These are phyloP conservation scores for Aspergillus terreus DNA, from an alignment of 2,329 filamentous ascomycete genomes.

Conservation along the genomic window DNA sequence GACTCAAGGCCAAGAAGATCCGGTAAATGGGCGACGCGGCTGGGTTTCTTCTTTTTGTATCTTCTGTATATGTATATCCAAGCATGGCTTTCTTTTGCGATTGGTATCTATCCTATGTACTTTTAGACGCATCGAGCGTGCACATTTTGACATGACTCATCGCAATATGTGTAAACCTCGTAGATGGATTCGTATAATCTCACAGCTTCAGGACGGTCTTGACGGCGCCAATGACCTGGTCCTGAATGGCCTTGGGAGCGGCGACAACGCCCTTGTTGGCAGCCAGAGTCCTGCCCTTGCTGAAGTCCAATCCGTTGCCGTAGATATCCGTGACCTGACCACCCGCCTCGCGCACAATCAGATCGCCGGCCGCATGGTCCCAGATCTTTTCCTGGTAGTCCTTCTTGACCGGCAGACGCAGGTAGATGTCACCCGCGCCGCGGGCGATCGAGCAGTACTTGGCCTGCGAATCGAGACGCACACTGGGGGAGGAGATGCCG, in stretches of 20 bases:
- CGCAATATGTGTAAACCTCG: slow-evolving; percentile 9
- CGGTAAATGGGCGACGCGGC: slow-evolving; percentile 55
- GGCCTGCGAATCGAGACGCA: slow-evolving; percentile 95
- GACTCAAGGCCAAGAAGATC: slow-evolving; percentile 96
- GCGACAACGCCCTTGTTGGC: slow-evolving; percentile 94
- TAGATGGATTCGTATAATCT: slow-evolving; percentile 14
- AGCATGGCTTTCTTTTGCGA: slow-evolving; percentile 19
- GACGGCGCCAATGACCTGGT: slow-evolving; percentile 73
- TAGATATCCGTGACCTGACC: slow-evolving; percentile 86
- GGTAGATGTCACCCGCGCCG: slow-evolving; percentile 90
- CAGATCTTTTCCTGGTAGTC: slow-evolving; percentile 99
- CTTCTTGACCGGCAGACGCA: slow-evolving; percentile 78
- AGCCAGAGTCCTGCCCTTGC: slow-evolving; percentile 76
- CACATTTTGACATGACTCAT: slow-evolving; percentile 15
- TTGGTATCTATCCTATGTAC: slow-evolving; percentile 34
- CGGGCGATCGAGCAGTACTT: slow-evolving; percentile 96
- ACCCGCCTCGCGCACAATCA: slow-evolving; percentile 91
- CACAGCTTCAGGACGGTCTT: slow-evolving; percentile 66
- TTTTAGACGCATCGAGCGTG: slow-evolving; percentile 30
- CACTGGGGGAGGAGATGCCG: slow-evolving; percentile 82
- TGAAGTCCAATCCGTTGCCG: slow-evolving; percentile 82
- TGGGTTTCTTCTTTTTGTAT: slow-evolving; percentile 19
- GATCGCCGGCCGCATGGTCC: slow-evolving; percentile 93
- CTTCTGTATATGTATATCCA: slow-evolving; percentile 28
- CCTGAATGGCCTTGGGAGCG: slow-evolving; percentile 72